These are phyloP conservation scores for Eimeria necatrix DNA, from an alignment of 169 alveolate species.

Conservation along the genomic window DNA sequence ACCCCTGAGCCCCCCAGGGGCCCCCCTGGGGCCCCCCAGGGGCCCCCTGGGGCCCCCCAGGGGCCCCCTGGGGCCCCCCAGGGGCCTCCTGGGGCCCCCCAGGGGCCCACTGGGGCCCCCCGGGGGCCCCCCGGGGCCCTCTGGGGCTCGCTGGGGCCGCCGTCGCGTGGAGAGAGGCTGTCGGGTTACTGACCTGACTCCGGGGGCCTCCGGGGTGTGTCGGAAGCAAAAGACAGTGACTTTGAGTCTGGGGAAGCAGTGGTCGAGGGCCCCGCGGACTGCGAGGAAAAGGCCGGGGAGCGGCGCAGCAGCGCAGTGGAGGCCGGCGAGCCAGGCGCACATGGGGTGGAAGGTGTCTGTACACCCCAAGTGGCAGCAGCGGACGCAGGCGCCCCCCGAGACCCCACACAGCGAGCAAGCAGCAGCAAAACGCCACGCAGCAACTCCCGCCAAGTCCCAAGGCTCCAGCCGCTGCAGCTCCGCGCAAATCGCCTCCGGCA, in stretches of 20 bases:
- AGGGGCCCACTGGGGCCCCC: too few relatives aligned
- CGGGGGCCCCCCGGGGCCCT: too few relatives aligned
- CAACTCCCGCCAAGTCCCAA: conserved; percentile 73
- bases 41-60: too few relatives aligned
- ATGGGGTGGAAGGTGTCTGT: conserved; percentile 85
- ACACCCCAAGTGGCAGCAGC: conserved; percentile 84
- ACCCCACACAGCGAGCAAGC: conserved; percentile 72
- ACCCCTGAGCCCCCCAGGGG: too few relatives aligned
- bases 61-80: too few relatives aligned
- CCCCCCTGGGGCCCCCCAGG: too few relatives aligned
- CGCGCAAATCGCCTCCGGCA: conserved; percentile 80
- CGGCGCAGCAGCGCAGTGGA: conserved; percentile 58
- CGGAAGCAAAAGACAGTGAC: conserved; percentile 66
- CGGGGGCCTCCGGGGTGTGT: conserved; percentile 69
- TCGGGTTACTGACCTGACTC: conserved; percentile 29
- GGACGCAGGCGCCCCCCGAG: conserved; percentile 74
- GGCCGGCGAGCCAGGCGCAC: conserved; percentile 89
- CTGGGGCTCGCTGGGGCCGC: too few relatives aligned
- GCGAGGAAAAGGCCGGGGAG: conserved; percentile 44
- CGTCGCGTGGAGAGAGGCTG: neutral
- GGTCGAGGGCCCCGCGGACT: conserved; percentile 52
- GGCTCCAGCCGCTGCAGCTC: conserved; percentile 82
- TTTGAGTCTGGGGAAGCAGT: conserved; percentile 80
- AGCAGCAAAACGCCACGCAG: conserved; percentile 40
- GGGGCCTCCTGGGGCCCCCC: too few relatives aligned